Evolutionary conservation across 1,284 basidiomycete genomes (phyloP).

Genomic region (Ustilago sp.): DNA sequence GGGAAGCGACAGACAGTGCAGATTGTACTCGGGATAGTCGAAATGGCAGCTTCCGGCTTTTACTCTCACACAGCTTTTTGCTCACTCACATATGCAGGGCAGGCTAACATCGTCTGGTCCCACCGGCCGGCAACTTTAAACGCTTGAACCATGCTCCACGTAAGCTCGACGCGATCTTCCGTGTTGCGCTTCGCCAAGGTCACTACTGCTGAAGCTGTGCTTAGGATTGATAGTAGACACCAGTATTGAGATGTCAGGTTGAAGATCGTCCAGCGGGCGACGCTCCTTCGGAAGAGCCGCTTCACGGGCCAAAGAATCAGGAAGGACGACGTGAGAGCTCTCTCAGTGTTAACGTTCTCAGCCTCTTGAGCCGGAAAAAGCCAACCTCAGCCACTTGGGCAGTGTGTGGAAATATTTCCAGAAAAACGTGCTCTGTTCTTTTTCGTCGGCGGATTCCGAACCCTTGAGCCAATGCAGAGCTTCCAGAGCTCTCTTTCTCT

Average conservation of each 20-base stretch:
- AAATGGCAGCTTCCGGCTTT: conserved; percentile 11
- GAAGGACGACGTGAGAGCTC: neutral
- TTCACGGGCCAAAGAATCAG: neutral
- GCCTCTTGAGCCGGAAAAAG: neutral
- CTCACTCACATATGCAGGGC: neutral
- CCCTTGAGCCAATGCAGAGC: conserved; percentile 4
- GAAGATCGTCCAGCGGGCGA: neutral
- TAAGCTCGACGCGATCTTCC: neutral
- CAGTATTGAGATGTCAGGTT: neutral
- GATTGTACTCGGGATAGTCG: neutral
- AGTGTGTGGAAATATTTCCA: neutral
- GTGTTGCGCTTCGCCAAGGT: neutral
- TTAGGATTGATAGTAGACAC: no score
- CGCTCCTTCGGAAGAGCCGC: neutral
- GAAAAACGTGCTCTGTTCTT: neutral
- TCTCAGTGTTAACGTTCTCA: neutral
- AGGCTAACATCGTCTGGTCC: neutral
- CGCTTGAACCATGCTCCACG: neutral
- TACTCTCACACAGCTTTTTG: neutral
- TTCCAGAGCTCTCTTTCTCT: neutral
- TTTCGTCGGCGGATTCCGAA: neutral
- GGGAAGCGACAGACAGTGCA: neutral
- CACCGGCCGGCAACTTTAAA: neutral
- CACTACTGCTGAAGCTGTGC: neutral
- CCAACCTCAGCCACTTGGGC: neutral